Percentiles rank a stretch among this genome's conserved stretches.
These are phyloP conservation scores for Thamnidium elegans DNA, from an alignment of 192 early-diverging fungal genomes.

Conservation along the genomic window DNA sequence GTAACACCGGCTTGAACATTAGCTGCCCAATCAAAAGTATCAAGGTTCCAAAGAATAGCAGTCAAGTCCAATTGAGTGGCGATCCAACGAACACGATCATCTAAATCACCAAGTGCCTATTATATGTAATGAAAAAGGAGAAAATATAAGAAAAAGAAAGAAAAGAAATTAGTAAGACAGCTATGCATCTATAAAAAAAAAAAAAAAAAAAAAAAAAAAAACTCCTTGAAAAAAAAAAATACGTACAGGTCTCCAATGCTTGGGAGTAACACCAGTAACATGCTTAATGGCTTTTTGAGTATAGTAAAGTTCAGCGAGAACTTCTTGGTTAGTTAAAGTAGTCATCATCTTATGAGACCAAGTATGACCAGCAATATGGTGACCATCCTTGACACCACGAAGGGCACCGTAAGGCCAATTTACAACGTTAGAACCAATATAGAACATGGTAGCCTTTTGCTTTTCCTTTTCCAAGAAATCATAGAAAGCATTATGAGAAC, in stretches of 20 bases:
- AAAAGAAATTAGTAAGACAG: slow-evolving; percentile 18
- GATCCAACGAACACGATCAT: slow-evolving; percentile 48
- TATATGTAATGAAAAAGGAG: background rate
- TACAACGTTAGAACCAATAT: slow-evolving; percentile 36
- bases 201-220: background rate
- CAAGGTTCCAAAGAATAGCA: slow-evolving; percentile 50
- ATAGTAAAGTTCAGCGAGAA: slow-evolving; percentile 56
- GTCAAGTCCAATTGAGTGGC: slow-evolving; percentile 45
- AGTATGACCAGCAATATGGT: slow-evolving; percentile 57
- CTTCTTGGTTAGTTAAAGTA: slow-evolving; percentile 35
- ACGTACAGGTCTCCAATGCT: slow-evolving; percentile 46
- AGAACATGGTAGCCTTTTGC: slow-evolving; percentile 36
- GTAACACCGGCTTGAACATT: slow-evolving; percentile 14
- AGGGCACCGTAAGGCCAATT: slow-evolving; percentile 33
- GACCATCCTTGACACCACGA: slow-evolving; percentile 47
- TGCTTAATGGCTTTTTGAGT: slow-evolving; percentile 48
- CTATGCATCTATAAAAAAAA: background rate
- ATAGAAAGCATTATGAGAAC: slow-evolving; percentile 39
- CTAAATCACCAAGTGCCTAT: slow-evolving; percentile 41
- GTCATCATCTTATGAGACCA: slow-evolving; percentile 55
- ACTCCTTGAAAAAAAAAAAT: background rate
- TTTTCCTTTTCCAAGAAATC: slow-evolving; percentile 39
- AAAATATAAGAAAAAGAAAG: background rate
- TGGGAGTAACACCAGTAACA: slow-evolving; percentile 47
- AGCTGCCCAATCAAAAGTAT: slow-evolving; percentile 48